Evolutionary conservation across 371 early-diverging fungal species (phyloP), one percentile per base, ranked within the genome.

Genomic region (Mortierella sp.): DNA sequence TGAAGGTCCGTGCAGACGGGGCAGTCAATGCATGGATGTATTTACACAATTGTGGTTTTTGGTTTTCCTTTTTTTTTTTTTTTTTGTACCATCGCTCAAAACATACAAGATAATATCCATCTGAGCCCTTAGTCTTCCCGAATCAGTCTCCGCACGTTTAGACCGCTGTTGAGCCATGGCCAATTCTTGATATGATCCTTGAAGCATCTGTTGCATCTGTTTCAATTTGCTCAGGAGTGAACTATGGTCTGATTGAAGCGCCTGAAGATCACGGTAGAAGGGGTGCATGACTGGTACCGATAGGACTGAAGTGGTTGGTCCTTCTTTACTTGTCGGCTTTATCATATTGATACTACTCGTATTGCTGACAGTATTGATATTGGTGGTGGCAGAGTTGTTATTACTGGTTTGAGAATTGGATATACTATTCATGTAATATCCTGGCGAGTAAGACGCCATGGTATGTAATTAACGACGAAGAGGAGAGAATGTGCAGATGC

Each of bases 71-170:
- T 43, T 16, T 14, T 28, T 62, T 40, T 24, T 6, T 24, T 51
- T 51, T 62, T 40, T 51, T 30, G n/a, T n/a, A n/a, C n/a, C n/a
- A n/a, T n/a, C n/a, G 32, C 35, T 6, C 26, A 5, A 54, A n/a
- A 52, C 73, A 22, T 72, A 80, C 80, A 80, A n/a, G 22, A 75
- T 62, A 3, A 28, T 64, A 26, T 75, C 72, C 72, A 74, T 64
- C 18, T 69, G 80, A 30, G 59, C 14, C 20, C 60, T 35, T 3
- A 79, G 65, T 37, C 71, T 63, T 24, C 32, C 49, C 4, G 62
- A 52, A 28, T 74, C 75, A 6, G 68, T 58, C 43, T 75, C 72
- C 24, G 70, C 68, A 20, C 71, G 57, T 40, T 70, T 70, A 0
- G 66, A 62, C n/a, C 71, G 71, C 24, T 79, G 70, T 64, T 74